Evolutionary conservation across 768 basidiomycete species (phyloP), one percentile per base, ranked within the genome.

Genomic region (Calocybe cyanea): DNA sequence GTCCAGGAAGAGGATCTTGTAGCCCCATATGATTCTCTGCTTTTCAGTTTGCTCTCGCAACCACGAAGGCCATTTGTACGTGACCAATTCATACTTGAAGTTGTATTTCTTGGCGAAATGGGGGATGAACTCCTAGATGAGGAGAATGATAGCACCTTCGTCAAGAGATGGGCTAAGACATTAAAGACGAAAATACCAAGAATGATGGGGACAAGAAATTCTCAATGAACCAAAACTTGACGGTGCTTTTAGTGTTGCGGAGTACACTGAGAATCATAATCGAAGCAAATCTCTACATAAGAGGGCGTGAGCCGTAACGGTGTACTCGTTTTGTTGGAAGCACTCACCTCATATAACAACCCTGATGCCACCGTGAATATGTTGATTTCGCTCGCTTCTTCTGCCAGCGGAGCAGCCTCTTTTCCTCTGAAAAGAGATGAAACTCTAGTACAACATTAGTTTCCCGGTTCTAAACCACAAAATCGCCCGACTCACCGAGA

Each of bases 181-280:
- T 47, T 28, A 76, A 80, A 15, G 14, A 41, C 35, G 33, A 13
- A 70, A 80, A 56, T 54, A 91, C 92, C 48, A 97, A 67, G 79
- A 99, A 99, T 0, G 93, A 88, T 0, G 95, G 96, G 0, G 95
- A 98, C 11, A 98, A 76, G 78, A 99, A 99, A 68, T 99, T 98
- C 63, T 96, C 90, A 52, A 99, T 98, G 67, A 98, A 98, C 96
- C 96, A 98, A 69, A 98, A 99, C 64, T 99, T 99, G 64, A 99
- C 94, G 20, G 82, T 87, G 57, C 86, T 88, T 15, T 92, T 83
- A 14, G 96, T 98, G 59, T 98, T 95, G 32, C 85, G 84, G 52
- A 98, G 72, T 24, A 99, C 96, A 55, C 92, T 95, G 28, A 97
- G 73, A 46, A 97, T 91, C 96, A 98, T 99, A 68, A 99, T 97